These are phyloP conservation scores for Apocynum venetum DNA, from an alignment of 257 asterid genomes.

Conservation along the genomic window DNA sequence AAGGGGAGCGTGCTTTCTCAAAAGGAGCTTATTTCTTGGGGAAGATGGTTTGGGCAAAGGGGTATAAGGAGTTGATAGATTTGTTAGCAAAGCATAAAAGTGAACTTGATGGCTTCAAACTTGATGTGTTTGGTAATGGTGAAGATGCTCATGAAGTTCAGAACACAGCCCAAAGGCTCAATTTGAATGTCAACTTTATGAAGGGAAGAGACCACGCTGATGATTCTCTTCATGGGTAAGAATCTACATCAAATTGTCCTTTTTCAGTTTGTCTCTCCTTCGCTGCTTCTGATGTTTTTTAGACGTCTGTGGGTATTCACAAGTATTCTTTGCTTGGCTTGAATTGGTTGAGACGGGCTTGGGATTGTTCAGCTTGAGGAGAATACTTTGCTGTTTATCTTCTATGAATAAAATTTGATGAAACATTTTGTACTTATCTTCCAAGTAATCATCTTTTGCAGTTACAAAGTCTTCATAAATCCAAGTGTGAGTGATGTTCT, in stretches of 20 bases:
- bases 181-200: constrained; percentile 81
- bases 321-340: not conserved
- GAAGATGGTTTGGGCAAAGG: constrained; percentile 99
- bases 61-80: constrained; percentile 88
- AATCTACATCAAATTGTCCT: constrained; percentile 4
- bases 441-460: constrained; percentile 33
- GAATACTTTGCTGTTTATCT: not conserved
- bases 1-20: constrained; percentile 69
- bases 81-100: constrained; percentile 69
- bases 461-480: constrained; percentile 90
- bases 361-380: not conserved
- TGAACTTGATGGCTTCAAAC: constrained; percentile 80
- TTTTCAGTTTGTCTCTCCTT: not conserved
- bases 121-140: constrained; percentile 93
- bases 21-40: constrained; percentile 98
- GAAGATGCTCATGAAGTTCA: constrained; percentile 97
- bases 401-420: not conserved
- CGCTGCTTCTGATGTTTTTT: not conserved
- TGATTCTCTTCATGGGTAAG: constrained; percentile 90
- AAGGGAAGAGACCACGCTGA: constrained; percentile 98
- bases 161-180: constrained; percentile 71
- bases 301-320: not conserved
- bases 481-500: constrained; percentile 98
- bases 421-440: constrained; percentile 1
- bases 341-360: not conserved